Evolutionary conservation across 768 basidiomycete genomes (phyloP).

Genomic region (Flagelloscypha sp.): DNA sequence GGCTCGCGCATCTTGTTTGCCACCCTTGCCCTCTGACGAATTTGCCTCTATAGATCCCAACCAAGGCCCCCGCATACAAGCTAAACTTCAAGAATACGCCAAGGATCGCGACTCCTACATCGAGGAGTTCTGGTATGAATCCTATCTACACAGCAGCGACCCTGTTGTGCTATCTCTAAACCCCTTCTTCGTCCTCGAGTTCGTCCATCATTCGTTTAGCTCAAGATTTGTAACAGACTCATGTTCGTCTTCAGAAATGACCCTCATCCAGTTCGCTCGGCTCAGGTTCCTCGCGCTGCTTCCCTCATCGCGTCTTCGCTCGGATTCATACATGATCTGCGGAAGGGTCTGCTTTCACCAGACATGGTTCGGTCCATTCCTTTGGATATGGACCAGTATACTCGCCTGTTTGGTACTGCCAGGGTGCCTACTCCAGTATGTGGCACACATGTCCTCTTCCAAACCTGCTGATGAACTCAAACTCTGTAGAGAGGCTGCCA

Average conservation of each 20-base stretch:
- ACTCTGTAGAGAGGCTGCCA: constrained; percentile 65
- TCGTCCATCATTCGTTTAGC: constrained; percentile 20
- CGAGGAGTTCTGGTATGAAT: constrained; percentile 97
- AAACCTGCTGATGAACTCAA: constrained; percentile 32
- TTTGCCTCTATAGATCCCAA: too few relatives aligned
- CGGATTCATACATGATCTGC: constrained; percentile 91
- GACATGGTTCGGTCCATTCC: constrained; percentile 70
- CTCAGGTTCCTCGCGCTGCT: constrained; percentile 84
- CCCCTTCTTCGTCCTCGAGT: constrained; percentile 97
- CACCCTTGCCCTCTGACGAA: too few relatives aligned
- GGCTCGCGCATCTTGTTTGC: too few relatives aligned
- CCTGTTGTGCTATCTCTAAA: constrained; percentile 93
- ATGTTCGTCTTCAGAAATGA: constrained; percentile 55
- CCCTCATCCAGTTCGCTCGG: constrained; percentile 77
- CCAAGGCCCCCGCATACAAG: constrained; percentile 77
- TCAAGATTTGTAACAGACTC: constrained; percentile 1
- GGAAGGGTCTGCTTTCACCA: constrained; percentile 72
- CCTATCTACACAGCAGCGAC: constrained; percentile 81
- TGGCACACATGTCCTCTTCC: constrained; percentile 1
- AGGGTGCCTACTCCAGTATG: constrained; percentile 82
- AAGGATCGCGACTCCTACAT: constrained; percentile 67
- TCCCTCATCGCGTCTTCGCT: constrained; percentile 83
- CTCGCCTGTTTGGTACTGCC: constrained; percentile 81
- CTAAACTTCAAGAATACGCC: constrained; percentile 71
- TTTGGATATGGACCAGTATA: constrained; percentile 94